Evolutionary conservation across 768 basidiomycete species (phyloP), one percentile per base, ranked within the genome.

Genomic region (Lentinus tigrinus): DNA sequence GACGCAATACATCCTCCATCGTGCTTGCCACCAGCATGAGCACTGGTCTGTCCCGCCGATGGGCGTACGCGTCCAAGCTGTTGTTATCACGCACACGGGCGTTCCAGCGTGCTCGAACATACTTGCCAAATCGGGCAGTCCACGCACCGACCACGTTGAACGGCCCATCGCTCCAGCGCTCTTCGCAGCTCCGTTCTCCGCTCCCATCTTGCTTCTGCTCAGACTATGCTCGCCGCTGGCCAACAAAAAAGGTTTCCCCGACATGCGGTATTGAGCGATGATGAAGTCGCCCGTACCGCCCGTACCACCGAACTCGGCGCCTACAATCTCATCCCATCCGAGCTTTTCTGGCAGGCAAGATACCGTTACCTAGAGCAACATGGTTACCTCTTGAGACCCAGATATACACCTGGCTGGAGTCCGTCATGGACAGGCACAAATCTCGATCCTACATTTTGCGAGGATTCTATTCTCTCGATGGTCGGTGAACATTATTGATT

Each of bases 321-420:
- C 38, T 64, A 58, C 37, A 49, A 47, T 23, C 63, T 58, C 47
- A 10, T 19, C 2, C 37, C 43, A 1, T 27, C 21, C 3, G 63
- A 64, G n/a, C 4, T 27, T 1, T 47, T 53, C 17, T 67, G 67
- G 64, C 36, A 56, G 19, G 56, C 49, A 37, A 51, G 52, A 19
- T 50, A 68, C 26, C 39, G 31, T 9, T 60, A 51, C 28, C 39
- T 70, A 1, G 14, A 42, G 16, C 28, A 44, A 0, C 39, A 42
- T 11, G 69, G 67, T 1, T 70, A 70, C 37, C 28, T 19, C 24
- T 52, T 70, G 2, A 64, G 69, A 9, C 57, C 62, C 3, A 57
- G 69, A 1, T 68, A 63, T 23, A 26, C 21, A 10, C 36, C 40
- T 4, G 42, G 44, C 1, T 64, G 63, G 63, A 24, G 19, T 4